phyloP scores from a whole-genome alignment of 2,329 filamentous ascomycete genomes.

The Cercospora sp. region DNA sequence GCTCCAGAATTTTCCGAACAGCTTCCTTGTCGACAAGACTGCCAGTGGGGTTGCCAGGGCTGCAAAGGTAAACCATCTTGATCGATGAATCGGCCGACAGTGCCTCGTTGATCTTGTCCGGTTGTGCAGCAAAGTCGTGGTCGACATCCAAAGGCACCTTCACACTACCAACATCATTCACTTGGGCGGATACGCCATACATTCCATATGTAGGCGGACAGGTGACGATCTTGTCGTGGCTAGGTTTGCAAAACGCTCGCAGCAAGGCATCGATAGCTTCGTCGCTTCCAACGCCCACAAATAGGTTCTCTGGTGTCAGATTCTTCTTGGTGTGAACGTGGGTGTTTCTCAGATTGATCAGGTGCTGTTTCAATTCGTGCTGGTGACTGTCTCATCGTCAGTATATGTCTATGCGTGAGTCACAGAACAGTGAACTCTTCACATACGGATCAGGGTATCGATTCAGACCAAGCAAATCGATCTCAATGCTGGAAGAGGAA shows the following conservation, averaged over 20 bases:
- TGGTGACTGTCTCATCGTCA: conserved; percentile 65
- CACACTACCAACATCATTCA: conserved; percentile 86
- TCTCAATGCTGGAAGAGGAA: conserved; percentile 53
- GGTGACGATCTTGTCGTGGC: conserved; percentile 84
- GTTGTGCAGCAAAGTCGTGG: conserved; percentile 72
- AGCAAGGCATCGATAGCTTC: conserved; percentile 95
- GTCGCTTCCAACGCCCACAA: conserved; percentile 93
- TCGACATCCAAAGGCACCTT: conserved; percentile 77
- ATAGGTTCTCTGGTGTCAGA: conserved; percentile 79
- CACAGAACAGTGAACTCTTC: conserved; percentile 3
- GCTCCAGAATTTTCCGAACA: conserved; percentile 71
- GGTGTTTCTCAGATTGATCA: conserved; percentile 86
- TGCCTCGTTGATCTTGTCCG: conserved; percentile 65
- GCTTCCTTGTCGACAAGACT: conserved; percentile 74
- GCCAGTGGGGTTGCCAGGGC: conserved; percentile 91
- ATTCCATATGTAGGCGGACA: conserved; percentile 98
- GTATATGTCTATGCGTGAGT: conserved; percentile 17
- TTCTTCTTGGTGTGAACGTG: conserved; percentile 73
- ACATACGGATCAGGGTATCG: conserved; percentile 84
- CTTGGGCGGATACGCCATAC: conserved; percentile 91
- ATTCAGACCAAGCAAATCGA: conserved; percentile 81
- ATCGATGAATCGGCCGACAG: conserved; percentile 67
- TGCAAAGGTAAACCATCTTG: conserved; percentile 91
- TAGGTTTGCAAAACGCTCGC: conserved; percentile 88
- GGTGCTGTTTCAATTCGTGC: conserved; percentile 75